Base-by-base conservation (phyloP, 805 yeast species). In the Candida suzukii region DNA sequence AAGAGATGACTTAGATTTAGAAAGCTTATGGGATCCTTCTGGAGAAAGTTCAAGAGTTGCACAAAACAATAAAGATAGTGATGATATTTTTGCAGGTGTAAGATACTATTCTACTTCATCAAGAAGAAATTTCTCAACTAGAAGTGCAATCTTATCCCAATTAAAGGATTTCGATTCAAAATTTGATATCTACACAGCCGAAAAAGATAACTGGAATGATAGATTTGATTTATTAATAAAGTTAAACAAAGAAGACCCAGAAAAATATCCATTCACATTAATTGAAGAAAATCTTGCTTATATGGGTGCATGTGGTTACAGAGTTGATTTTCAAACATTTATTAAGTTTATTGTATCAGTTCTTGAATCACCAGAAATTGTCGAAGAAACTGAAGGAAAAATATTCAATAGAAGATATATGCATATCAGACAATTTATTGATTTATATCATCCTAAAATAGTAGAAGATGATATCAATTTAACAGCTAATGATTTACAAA, bases 1-100 rank as follows among this genome's bases (percentile, higher is more conserved):
- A 58, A 69, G 97, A 44, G 56, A 60, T 16, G 80, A 75, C 43
- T 63, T 91, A 48, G 78, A 85, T 52, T 68, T 90, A 54, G 96
- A 88, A 57, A 67, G 71, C 20, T 54, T 88, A 34, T 88, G 87
- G 81, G 68, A 73, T 25, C 51, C 57, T 18, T 49, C 44, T 25
- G 46, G 87, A 80, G 68, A 72, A 26, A 50, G 56, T 17, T 48
- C 42, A 27, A 46, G 42, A 17, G 43, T 56, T 7, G 48, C 45
- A 6, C 56, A 50, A 32, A 48, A 48, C 35, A 10, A 40, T 9
- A 47, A 47, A 24, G 29, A 12, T 30, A 52, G 48, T 38, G 73
- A 73, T 51, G 65, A 67, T 40, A 63, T 74, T 16, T 73, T 73
- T 45, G 53, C 63, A 19, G 78, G 78, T 3, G 52, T 73, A 17